Base-by-base conservation (phyloP, 176 grass and related monocot species). In the Avena eriantha region DNA sequence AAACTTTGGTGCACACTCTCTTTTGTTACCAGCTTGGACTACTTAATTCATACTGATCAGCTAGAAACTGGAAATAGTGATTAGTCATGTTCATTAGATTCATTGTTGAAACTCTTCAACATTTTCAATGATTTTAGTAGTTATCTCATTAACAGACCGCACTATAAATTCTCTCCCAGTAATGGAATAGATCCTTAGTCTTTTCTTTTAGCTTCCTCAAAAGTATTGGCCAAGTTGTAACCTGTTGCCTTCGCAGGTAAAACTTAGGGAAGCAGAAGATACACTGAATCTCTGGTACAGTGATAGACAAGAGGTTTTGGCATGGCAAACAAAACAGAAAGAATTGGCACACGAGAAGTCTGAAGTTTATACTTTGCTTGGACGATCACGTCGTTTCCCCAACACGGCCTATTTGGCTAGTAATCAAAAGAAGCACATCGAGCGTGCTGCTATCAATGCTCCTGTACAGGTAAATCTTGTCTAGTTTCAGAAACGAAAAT, bases 401-500 rank as follows among this genome's bases (percentile, higher is more conserved):
- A 82, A 80, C 72, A 89, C 90, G 80, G 68, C 70, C 79, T 69
- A 81, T 89, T 80, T 87, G 21, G 81, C 80, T 63, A 57, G 58
- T 85, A 71, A 72, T 23, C 90, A 94, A 82, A 96, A 80, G 86
- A 91, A 87, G 77, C 97, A 96, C 72, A 96, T 96, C 65, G 94
- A 96, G 36, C 92, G 97, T 82, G 94, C 97, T 91, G 94, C 97
- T 80, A 99, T 96, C 78, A 99, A 99, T 93, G 95, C 97, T 77
- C 97, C 94, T 49, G 94, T 99, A 15, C 94, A 96, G 97, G 97
- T 99, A 76, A 87, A 82, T 88, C 10, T n/a, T 86, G 12, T 83
- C 82, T 60, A 86, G 46, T 66, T 59, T 43, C 51, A 49, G 50
- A 76, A 73, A 26, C 12, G 13, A 60, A 76, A 59, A 23, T 48